A percentile compares a stretch with the other conserved stretches of the same genome.
phyloP scores from a whole-genome alignment of 1,139 yeast genomes.

The Magnusiomyces fungicola region DNA sequence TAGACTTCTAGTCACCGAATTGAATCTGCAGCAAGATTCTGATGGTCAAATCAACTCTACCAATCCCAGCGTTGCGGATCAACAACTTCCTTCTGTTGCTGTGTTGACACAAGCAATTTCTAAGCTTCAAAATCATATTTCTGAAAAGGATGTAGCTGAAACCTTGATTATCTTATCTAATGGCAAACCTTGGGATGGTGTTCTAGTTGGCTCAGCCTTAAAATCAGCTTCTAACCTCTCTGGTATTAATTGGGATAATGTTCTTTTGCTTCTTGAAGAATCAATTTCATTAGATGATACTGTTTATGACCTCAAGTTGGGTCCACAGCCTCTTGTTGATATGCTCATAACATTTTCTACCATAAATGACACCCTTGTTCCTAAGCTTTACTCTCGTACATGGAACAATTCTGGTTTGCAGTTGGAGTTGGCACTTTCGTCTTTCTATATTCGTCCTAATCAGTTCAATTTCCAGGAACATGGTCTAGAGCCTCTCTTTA shows the following conservation, averaged over 20 bases:
- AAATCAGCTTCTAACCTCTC: constrained; percentile 4
- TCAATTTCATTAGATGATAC: constrained; percentile 8
- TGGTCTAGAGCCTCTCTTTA: constrained; percentile 21
- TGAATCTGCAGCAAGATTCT: not conserved
- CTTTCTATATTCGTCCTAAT: constrained; percentile 19
- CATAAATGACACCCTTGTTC: constrained; percentile 11
- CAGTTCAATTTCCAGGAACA: constrained; percentile 17
- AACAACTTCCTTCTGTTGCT: constrained; percentile 2
- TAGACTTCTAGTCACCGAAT: constrained; percentile 7
- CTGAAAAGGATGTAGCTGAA: constrained; percentile 14
- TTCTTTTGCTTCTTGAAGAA: constrained; percentile 6
- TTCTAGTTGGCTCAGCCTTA: constrained; percentile 13
- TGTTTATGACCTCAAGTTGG: constrained; percentile 5
- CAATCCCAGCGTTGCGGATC: not conserved
- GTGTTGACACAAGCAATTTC: constrained; percentile 4
- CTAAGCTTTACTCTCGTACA: constrained; percentile 9
- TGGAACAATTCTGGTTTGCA: constrained; percentile 25
- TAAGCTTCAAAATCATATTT: constrained; percentile 5
- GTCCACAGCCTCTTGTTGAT: constrained; percentile 6
- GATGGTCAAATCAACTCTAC: not conserved
- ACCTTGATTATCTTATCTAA: constrained; percentile 12
- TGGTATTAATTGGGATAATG: constrained; percentile 10
- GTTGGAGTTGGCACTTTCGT: constrained; percentile 19
- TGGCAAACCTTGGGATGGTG: constrained; percentile 11
- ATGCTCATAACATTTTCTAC: constrained; percentile 9